Percentiles rank a stretch among this genome's conserved stretches.
phyloP scores from a whole-genome alignment of 2,329 filamentous ascomycete species.

The Cordyceps tenuipes region DNA sequence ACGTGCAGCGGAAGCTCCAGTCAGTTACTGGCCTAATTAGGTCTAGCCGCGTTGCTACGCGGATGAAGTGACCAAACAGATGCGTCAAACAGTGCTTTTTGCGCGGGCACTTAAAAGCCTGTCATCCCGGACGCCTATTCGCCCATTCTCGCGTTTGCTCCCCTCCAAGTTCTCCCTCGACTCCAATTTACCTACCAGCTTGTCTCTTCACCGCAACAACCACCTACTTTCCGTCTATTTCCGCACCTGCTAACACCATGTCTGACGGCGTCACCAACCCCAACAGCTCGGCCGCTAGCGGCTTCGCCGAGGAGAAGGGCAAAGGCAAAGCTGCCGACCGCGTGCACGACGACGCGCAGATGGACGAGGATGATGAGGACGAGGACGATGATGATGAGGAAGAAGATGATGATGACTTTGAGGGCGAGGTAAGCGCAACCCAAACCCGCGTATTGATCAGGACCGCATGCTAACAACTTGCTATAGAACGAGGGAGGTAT shows the following conservation, averaged over 20 bases:
- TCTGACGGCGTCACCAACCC: constrained; percentile 43
- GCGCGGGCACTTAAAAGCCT: constrained; percentile 1
- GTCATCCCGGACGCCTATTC: constrained; percentile 1
- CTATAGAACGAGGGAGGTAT: constrained; percentile 15
- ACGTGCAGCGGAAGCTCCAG: constrained; percentile 9
- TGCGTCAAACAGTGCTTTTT: constrained; percentile 4
- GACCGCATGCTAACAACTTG: constrained; percentile 20
- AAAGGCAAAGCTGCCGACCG: constrained; percentile 69
- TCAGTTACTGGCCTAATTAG: not conserved
- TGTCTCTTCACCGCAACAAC: not conserved
- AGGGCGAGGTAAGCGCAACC: constrained; percentile 19
- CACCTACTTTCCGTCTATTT: not conserved
- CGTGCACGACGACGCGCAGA: constrained; percentile 49
- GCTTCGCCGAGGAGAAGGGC: constrained; percentile 58
- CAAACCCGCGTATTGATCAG: not conserved
- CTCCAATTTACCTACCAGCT: not conserved
- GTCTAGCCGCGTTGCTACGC: constrained; percentile 26
- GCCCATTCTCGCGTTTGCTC: constrained; percentile 1
- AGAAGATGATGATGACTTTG: constrained; percentile 26
- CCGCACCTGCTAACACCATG: constrained; percentile 27
- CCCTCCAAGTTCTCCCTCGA: not conserved
- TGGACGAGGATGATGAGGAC: constrained; percentile 70
- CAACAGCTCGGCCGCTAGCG: constrained; percentile 32
- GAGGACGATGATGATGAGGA: constrained; percentile 64
- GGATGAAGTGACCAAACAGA: constrained; percentile 10